These are phyloP conservation scores for Gilbertella persicaria DNA, from an alignment of 371 early-diverging fungal species.

Conservation along the genomic window DNA sequence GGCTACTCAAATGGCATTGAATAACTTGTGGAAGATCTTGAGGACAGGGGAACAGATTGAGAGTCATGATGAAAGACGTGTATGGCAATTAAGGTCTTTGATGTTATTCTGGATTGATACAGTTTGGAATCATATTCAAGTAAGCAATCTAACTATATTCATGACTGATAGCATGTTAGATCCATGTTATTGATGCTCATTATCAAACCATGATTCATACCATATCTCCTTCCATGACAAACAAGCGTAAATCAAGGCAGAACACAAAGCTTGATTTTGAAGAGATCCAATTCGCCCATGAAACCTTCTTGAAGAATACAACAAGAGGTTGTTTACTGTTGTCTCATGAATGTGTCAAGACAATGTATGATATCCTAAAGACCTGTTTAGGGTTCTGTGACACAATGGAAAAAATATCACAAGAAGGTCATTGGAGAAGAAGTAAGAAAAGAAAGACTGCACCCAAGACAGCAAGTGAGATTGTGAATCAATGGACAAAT, in stretches of 20 bases:
- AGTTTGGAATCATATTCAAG: conserved; percentile 80
- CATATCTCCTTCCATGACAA: conserved; percentile 14
- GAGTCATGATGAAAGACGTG: conserved; percentile 35
- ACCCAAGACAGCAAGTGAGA: conserved; percentile 40
- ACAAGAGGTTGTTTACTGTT: conserved; percentile 58
- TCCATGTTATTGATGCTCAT: conserved; percentile 63
- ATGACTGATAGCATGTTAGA: conserved; percentile 42
- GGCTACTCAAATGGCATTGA: conserved; percentile 43
- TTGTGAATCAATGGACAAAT: conserved; percentile 43
- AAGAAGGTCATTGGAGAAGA: conserved; percentile 33
- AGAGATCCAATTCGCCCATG: conserved; percentile 56
- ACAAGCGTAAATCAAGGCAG: conserved; percentile 7
- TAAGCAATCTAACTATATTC: conserved; percentile 17
- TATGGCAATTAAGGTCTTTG: conserved; percentile 55
- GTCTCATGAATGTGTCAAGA: conserved; percentile 32
- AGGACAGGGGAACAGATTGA: conserved; percentile 17
- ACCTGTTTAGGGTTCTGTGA: conserved; percentile 48
- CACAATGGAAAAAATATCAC: conserved; percentile 26
- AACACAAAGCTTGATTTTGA: conserved; percentile 52
- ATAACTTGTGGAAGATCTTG: conserved; percentile 26
- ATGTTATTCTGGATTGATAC: conserved; percentile 79
- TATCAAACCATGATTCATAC: conserved; percentile 28
- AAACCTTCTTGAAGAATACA: conserved; percentile 41
- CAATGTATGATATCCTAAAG: conserved; percentile 34
- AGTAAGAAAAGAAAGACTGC: conserved; percentile 25